Conservation (phyloP, 805 yeast species). For the Nakazawaea sp. region DNA sequence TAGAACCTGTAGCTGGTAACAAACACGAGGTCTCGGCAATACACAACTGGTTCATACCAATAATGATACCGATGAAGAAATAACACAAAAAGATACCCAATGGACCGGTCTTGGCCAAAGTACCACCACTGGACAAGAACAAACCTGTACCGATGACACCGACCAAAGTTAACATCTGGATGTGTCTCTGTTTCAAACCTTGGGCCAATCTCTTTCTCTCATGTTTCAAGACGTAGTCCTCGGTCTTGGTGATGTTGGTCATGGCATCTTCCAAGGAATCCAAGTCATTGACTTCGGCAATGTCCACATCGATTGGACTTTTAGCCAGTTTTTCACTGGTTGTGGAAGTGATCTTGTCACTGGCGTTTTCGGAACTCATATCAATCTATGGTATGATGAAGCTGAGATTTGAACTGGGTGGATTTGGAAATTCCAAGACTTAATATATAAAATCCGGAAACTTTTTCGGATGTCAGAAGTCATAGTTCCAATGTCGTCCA, state of each 20-base stretch:
- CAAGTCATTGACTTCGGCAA: constrained; percentile 10
- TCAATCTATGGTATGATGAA: no score
- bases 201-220: constrained; percentile 10
- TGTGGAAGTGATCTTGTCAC: constrained; percentile 2
- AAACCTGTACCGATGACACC: constrained; percentile 46
- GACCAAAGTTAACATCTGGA: constrained; percentile 44
- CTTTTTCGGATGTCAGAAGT: no score
- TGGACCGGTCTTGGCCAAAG: constrained; percentile 45
- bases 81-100: constrained; percentile 45
- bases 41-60: constrained; percentile 12
- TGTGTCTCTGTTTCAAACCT: constrained; percentile 24
- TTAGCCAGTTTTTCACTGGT: constrained; percentile 7
- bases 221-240: constrained; percentile 9
- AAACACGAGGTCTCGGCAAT: constrained; percentile 31
- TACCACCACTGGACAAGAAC: constrained; percentile 46
- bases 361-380: no score
- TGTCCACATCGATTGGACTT: constrained; percentile 7
- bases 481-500: no score
- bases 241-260: constrained; percentile 9
- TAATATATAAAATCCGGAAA: no score
- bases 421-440: no score
- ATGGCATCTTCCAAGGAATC: constrained; percentile 10
- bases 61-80: constrained; percentile 34
- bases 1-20: constrained; percentile 31
- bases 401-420: no score